These are phyloP conservation scores for Fraxinus ornus DNA, from an alignment of 305 asterid genomes.

Conservation along the genomic window DNA sequence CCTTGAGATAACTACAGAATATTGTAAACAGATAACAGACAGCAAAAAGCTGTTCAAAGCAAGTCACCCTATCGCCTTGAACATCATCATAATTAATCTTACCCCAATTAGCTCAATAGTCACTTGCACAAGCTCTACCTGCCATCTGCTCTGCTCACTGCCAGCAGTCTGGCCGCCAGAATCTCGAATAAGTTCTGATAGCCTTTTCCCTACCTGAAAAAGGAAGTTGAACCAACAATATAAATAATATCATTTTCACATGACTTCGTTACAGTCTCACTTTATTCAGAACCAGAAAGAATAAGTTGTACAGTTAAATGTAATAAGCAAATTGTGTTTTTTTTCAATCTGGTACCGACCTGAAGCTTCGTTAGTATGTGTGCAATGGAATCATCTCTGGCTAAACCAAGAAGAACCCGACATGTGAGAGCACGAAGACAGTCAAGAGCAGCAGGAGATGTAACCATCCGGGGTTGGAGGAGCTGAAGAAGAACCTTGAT, in stretches of 20 bases:
- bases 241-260: slow-evolving; percentile 5
- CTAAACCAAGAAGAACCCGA: slow-evolving; percentile 98
- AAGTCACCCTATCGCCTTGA: slow-evolving; percentile 1
- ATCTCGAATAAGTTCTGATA: slow-evolving; percentile 97
- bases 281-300: slow-evolving; percentile 1
- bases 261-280: not conserved
- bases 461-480: slow-evolving; percentile 90
- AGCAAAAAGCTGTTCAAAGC: not conserved
- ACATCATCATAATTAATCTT: slow-evolving; percentile 27
- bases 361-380: slow-evolving; percentile 96
- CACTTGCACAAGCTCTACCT: slow-evolving; percentile 88
- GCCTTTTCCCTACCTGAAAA: slow-evolving; percentile 80
- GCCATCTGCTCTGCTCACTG: slow-evolving; percentile 95
- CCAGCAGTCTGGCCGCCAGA: slow-evolving; percentile 82
- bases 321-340: not conserved
- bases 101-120: slow-evolving; percentile 94
- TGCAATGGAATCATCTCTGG: slow-evolving; percentile 96
- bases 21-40: slow-evolving; percentile 6
- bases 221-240: slow-evolving; percentile 20
- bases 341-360: slow-evolving; percentile 38
- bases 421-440: slow-evolving; percentile 99
- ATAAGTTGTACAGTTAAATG: not conserved
- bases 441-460: slow-evolving; percentile 92
- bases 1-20: not conserved
- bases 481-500: slow-evolving; percentile 98